Conservation (phyloP, 1,284 basidiomycete species). For the Kwoniella shivajii region DNA sequence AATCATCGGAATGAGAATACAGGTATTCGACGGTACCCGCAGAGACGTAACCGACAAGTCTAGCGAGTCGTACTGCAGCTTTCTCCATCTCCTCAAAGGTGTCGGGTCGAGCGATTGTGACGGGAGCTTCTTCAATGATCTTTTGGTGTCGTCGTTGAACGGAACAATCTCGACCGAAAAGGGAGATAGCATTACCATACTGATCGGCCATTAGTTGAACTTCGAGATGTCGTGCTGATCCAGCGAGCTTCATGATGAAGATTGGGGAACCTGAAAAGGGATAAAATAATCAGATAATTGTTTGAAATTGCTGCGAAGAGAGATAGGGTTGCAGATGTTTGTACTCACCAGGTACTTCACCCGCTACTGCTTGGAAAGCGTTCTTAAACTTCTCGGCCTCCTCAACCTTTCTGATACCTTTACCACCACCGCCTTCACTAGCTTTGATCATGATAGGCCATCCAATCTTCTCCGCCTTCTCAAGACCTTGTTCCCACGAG, state of each 20-base stretch:
- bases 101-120: slow-evolving; percentile 89
- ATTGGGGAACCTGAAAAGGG: slow-evolving; percentile 83
- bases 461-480: slow-evolving; percentile 83
- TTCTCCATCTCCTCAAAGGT: slow-evolving; percentile 98
- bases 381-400: slow-evolving; percentile 85
- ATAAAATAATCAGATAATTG: slow-evolving; percentile 4
- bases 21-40: slow-evolving; percentile 99
- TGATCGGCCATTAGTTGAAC: slow-evolving; percentile 99
- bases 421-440: slow-evolving; percentile 97
- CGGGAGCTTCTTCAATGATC: slow-evolving; percentile 99
- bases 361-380: slow-evolving; percentile 87
- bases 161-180: slow-evolving; percentile 99
- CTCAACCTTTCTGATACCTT: slow-evolving; percentile 95
- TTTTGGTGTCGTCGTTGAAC: slow-evolving; percentile 99
- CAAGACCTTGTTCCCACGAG: slow-evolving; percentile 83
- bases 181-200: slow-evolving; percentile 98
- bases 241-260: slow-evolving; percentile 99
- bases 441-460: slow-evolving; percentile 99
- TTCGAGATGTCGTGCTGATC: slow-evolving; percentile 94
- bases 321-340: not conserved
- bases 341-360: slow-evolving; percentile 87
- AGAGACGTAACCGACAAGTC: slow-evolving; percentile 98
- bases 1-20: slow-evolving; percentile 90
- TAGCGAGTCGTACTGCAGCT: slow-evolving; percentile 94
- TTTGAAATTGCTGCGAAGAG: not conserved